A percentile compares a stretch with the other conserved stretches of the same genome.
Conservation (phyloP, 768 basidiomycete species). For the Boletus vermiculosoides region DNA sequence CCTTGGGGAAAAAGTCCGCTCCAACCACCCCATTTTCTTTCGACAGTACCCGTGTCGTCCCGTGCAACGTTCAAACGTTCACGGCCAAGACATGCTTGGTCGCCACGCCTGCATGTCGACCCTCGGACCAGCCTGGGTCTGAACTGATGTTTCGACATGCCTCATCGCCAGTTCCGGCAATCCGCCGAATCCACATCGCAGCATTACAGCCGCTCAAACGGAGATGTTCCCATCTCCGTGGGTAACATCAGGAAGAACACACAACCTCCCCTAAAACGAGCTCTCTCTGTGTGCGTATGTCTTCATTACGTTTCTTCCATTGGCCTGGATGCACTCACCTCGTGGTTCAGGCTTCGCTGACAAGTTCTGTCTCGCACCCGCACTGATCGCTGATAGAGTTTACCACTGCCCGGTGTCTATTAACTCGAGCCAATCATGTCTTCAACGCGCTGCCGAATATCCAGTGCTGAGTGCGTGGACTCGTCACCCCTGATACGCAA, state of each 20-base stretch:
- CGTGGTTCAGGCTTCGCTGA: neutral
- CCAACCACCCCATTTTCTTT: neutral
- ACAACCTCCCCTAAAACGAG: neutral
- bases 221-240: neutral
- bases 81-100: neutral
- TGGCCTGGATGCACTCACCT: neutral
- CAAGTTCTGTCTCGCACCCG: neutral
- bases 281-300: neutral
- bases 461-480: neutral
- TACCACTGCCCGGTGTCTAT: conserved; percentile 3
- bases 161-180: neutral
- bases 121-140: neutral
- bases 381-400: neutral
- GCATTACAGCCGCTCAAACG: conserved; percentile 2
- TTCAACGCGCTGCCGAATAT: neutral
- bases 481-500: neutral
- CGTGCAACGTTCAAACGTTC: neutral
- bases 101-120: neutral
- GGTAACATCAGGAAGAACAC: neutral
- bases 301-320: neutral
- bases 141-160: neutral
- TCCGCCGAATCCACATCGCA: neutral
- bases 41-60: neutral
- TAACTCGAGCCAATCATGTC: neutral
- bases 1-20: neutral